Base-by-base conservation (phyloP, 768 basidiomycete genomes). In the Scleroderma bovista region DNA sequence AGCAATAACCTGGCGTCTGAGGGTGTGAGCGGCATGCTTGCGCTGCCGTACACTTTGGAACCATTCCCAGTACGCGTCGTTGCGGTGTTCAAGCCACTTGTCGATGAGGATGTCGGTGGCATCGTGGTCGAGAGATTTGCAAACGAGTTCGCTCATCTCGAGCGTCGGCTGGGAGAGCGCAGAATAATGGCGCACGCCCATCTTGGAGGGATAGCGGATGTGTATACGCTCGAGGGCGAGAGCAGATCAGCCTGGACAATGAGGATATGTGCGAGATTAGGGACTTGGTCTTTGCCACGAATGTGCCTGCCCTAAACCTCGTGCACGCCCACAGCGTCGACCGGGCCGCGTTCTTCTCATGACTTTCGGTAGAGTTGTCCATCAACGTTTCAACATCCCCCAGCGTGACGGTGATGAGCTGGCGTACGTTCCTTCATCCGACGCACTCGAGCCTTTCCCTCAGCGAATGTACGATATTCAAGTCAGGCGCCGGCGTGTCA, bases 81-180 rank as follows among this genome's bases (percentile, higher is more conserved):
- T 80, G 59, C 79, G 78, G 60, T 87, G 84, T 61, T 88, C 84
- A 40, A 88, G 82, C 86, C 86, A 88, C 64, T 83, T 85, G 74
- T 88, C 84, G 69, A 88, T 88, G 57, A 88, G 80, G 70, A 80
- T 75, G 70, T 86, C 84, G 1, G 86, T 86, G 16, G 81, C 76
- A 56, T 86, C 82, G 70, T 86, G 81, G 68, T 85, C 83, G 50
- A 88, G 75, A 6, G 84, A 86, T 37, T 85, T 88, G 69, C 83
- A 82, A 47, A 88, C 80, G 44, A 88, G 84, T 70, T 88, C 86
- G 52, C 82, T 83, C 81, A 86, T 86, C 37, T 78, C 75, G 49
- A 88, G 77, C 24, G 72, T 75, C 6, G 86, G 86, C 19, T 84
- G 82, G 0, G 75, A 74, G 56, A 84, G 76, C 19, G 81, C 76